A percentile compares a stretch with the other conserved stretches of the same genome.
Evolutionary conservation across 2,329 filamentous ascomycete genomes (phyloP).

Genomic region (Celoporthe dispersa): DNA sequence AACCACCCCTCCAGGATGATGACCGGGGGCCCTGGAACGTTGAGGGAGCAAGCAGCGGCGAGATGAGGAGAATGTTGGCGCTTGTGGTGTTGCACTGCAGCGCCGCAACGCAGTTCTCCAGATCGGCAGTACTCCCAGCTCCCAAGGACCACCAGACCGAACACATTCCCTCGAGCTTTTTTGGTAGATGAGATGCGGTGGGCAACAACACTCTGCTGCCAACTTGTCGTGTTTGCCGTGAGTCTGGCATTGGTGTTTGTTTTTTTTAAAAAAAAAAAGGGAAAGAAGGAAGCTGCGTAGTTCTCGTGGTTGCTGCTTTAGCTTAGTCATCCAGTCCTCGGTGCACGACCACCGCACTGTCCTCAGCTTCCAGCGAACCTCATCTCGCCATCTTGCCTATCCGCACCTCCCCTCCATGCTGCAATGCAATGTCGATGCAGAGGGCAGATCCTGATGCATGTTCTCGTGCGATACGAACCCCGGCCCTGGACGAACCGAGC

Average conservation of each 20-base stretch:
- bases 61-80: not conserved
- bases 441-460: slow-evolving; percentile 7
- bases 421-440: slow-evolving; percentile 27
- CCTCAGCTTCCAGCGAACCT: not conserved
- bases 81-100: slow-evolving; percentile 23
- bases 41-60: not conserved
- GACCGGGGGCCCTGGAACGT: not conserved
- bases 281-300: not conserved
- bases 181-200: not conserved
- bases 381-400: slow-evolving; percentile 4
- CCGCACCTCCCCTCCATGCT: slow-evolving; percentile 12
- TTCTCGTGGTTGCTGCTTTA: not conserved
- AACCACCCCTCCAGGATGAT: too few relatives aligned
- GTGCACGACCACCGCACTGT: not conserved
- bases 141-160: not conserved
- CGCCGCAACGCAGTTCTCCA: slow-evolving; percentile 17
- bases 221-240: not conserved
- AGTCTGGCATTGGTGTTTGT: too few relatives aligned
- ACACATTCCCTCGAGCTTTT: not conserved
- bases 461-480: slow-evolving; percentile 14
- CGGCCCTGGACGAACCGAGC: not conserved
- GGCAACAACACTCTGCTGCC: not conserved
- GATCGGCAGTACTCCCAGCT: slow-evolving; percentile 5
- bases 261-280: too few relatives aligned
- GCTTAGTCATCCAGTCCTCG: not conserved